Percentiles rank a stretch among this genome's conserved stretches.
Conservation (phyloP, 2,329 filamentous ascomycete species). For the Fusarium acutatum region DNA sequence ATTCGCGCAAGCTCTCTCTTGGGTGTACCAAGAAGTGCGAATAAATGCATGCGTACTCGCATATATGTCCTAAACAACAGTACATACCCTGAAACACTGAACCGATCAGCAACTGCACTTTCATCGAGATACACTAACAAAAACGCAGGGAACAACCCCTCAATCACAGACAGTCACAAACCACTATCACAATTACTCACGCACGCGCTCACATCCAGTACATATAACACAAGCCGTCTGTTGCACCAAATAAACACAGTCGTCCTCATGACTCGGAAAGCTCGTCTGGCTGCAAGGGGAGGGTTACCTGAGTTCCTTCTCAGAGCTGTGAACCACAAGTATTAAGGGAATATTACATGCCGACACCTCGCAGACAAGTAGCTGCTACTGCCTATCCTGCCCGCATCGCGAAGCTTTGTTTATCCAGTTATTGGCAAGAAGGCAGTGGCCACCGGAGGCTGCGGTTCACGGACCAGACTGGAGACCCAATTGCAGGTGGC, state of each 20-base stretch:
- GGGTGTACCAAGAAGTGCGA: background rate
- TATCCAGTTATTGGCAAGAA: background rate
- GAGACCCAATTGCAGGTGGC: slow-evolving; percentile 14
- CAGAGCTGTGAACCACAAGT: slow-evolving; percentile 5
- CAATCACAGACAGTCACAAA: slow-evolving; percentile 11
- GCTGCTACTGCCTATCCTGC: background rate
- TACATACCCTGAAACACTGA: slow-evolving; percentile 7
- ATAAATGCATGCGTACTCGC: slow-evolving; percentile 13
- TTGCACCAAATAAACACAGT: slow-evolving; percentile 16
- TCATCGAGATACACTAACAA: slow-evolving; percentile 3
- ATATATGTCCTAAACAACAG: slow-evolving; percentile 21
- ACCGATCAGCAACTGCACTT: slow-evolving; percentile 1
- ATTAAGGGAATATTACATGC: background rate
- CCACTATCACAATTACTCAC: slow-evolving; percentile 10
- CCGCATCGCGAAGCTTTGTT: background rate
- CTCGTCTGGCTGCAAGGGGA: slow-evolving; percentile 2
- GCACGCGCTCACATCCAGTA: background rate
- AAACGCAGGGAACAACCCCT: background rate
- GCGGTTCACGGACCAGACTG: slow-evolving; percentile 24
- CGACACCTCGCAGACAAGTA: background rate
- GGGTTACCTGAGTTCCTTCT: slow-evolving; percentile 3
- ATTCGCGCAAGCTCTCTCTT: slow-evolving; percentile 24
- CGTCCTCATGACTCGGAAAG: slow-evolving; percentile 31
- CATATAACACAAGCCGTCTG: slow-evolving; percentile 4
- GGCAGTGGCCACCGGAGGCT: slow-evolving; percentile 23